A percentile compares a stretch with the other conserved stretches of the same genome.
phyloP scores from a whole-genome alignment of 2,329 filamentous ascomycete genomes.

The Verticillium nonalfalfae region DNA sequence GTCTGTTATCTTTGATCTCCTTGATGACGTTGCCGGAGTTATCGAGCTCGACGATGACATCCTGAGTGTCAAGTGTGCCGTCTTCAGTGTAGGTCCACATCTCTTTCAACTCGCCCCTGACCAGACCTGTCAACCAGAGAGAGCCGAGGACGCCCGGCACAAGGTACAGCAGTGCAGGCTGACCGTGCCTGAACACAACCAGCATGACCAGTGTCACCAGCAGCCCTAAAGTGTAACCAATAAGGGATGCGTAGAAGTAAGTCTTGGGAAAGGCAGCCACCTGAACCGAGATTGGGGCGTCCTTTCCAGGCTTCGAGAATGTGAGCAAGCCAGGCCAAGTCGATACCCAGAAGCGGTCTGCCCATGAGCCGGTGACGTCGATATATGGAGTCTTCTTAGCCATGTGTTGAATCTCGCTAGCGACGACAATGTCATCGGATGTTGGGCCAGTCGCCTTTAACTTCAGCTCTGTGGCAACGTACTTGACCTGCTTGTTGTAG shows the following conservation, averaged over 20 bases:
- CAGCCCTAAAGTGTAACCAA: slow-evolving; percentile 76
- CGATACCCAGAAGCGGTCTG: slow-evolving; percentile 73
- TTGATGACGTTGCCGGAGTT: slow-evolving; percentile 38
- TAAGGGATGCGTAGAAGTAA: slow-evolving; percentile 74
- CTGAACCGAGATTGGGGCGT: slow-evolving; percentile 22
- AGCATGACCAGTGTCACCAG: slow-evolving; percentile 70
- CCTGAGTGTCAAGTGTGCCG: slow-evolving; percentile 46
- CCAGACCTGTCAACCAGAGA: slow-evolving; percentile 67
- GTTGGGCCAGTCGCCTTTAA: slow-evolving; percentile 21
- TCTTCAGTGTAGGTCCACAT: slow-evolving; percentile 84
- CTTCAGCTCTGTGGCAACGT: slow-evolving; percentile 28
- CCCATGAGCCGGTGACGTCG: slow-evolving; percentile 69
- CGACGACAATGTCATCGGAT: slow-evolving; percentile 25
- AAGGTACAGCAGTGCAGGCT: slow-evolving; percentile 87
- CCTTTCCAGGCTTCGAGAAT: slow-evolving; percentile 10
- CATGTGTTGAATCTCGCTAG: slow-evolving; percentile 31
- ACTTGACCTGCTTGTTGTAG: slow-evolving; percentile 63
- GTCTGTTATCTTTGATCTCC: slow-evolving; percentile 22
- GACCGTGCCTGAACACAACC: slow-evolving; percentile 70
- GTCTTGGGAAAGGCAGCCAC: slow-evolving; percentile 65
- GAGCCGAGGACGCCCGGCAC: slow-evolving; percentile 77
- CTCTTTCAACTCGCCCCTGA: slow-evolving; percentile 62
- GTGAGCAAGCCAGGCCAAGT: slow-evolving; percentile 14
- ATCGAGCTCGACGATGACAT: slow-evolving; percentile 50
- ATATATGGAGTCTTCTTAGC: slow-evolving; percentile 37